These are phyloP conservation scores for Tulasnella sp. DNA, from an alignment of 768 basidiomycete genomes.

Conservation along the genomic window DNA sequence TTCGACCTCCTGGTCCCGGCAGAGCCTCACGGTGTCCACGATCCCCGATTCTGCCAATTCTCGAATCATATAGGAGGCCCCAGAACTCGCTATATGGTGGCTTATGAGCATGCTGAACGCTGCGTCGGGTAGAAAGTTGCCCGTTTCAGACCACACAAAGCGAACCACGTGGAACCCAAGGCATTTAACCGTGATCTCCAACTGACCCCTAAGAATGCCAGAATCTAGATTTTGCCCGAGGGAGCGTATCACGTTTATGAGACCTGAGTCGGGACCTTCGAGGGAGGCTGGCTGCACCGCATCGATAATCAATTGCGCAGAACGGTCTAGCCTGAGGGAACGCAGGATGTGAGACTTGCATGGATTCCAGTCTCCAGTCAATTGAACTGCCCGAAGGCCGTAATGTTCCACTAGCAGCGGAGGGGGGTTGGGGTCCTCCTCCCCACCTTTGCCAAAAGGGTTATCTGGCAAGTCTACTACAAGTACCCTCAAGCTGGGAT, in stretches of 20 bases:
- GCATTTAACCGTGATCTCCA: not conserved
- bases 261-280: not conserved
- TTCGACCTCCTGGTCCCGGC: not conserved
- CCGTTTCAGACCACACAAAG: not conserved
- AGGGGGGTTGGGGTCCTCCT: too few relatives aligned
- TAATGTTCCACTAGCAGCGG: too few relatives aligned
- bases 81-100: not conserved
- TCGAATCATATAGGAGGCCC: not conserved
- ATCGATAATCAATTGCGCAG: too few relatives aligned
- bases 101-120: not conserved
- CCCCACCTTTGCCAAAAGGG: too few relatives aligned
- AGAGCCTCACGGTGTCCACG: not conserved
- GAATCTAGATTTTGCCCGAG: not conserved
- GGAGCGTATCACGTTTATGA: not conserved
- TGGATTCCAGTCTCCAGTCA: too few relatives aligned
- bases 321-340: too few relatives aligned
- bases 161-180: not conserved
- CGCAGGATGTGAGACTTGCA: too few relatives aligned
- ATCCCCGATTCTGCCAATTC: not conserved
- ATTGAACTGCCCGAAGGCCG: too few relatives aligned
- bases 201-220: not conserved
- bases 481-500: too few relatives aligned
- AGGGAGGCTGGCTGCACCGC: not conserved
- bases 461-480: too few relatives aligned
- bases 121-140: not conserved